A percentile compares a stretch with the other conserved stretches of the same genome.
Conservation (phyloP, 441 rosid species). For the Brassica balearica region DNA sequence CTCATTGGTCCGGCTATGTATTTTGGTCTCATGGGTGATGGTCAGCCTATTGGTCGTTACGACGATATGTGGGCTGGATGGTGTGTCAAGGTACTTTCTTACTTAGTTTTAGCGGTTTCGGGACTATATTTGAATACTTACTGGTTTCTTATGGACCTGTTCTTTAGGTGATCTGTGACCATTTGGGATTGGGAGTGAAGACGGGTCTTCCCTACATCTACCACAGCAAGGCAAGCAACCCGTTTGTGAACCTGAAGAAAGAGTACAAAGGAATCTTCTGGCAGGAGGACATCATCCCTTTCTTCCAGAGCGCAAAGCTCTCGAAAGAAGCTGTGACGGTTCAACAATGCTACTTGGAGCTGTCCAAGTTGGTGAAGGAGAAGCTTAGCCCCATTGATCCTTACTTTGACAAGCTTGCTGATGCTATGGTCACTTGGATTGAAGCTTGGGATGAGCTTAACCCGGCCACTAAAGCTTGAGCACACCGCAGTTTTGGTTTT, state of each 20-base stretch:
- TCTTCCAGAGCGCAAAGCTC: slow-evolving; percentile 74
- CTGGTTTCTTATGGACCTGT: neutral
- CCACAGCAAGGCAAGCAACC: slow-evolving; percentile 99
- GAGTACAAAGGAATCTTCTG: slow-evolving; percentile 93
- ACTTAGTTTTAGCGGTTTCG: neutral
- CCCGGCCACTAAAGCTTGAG: slow-evolving; percentile 51
- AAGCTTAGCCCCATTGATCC: slow-evolving; percentile 75
- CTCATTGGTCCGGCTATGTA: slow-evolving; percentile 93
- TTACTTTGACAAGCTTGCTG: slow-evolving; percentile 82
- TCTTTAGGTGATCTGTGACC: slow-evolving; percentile 95
- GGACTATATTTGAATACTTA: too few species aligned
- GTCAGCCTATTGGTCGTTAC: slow-evolving; percentile 93
- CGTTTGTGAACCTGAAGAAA: slow-evolving; percentile 85
- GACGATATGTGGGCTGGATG: slow-evolving; percentile 99
- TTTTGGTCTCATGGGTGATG: slow-evolving; percentile 97
- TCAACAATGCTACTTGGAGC: slow-evolving; percentile 85
- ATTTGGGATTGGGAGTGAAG: slow-evolving; percentile 87
- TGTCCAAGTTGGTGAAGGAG: slow-evolving; percentile 80
- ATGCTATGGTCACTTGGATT: slow-evolving; percentile 95
- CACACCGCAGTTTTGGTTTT: slow-evolving; percentile 11
- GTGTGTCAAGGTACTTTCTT: slow-evolving; percentile 71
- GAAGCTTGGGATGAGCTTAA: slow-evolving; percentile 96
- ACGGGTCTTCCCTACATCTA: slow-evolving; percentile 92
- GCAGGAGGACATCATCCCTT: slow-evolving; percentile 93
- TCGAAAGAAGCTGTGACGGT: slow-evolving; percentile 84